Evolutionary conservation across 768 basidiomycete genomes (phyloP), one percentile per base, ranked within the genome.

Genomic region (Trametes gibbosa): DNA sequence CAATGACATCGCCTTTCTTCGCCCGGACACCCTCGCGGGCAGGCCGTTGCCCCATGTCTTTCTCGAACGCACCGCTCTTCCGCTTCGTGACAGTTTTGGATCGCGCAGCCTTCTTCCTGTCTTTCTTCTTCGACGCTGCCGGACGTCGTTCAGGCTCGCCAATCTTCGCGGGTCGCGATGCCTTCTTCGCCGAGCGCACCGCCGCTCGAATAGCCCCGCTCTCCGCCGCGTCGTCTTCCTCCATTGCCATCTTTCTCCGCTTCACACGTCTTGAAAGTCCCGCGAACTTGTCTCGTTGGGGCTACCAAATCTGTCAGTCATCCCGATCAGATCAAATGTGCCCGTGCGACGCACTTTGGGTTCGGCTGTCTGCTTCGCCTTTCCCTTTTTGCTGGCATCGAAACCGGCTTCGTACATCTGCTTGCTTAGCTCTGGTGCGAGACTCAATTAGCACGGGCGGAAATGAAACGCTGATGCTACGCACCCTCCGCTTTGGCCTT

Each of bases 251-350:
- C 75, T 95, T 97, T 67, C 94, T 81, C 58, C 96, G 81, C 71
- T 97, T 98, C 50, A 81, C 85, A 68, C 81, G 86, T 59, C 96
- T 84, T n/a, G 94, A 88, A 12, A 98, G 80, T 10, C 95, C 95
- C 7, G 89, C 79, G 60, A 84, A 82, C 63, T 86, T 88, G 65
- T 91, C 89, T 64, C 89, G 81, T 71, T 88, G 89, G 17, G 84
- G 84, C 89, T 91, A 68, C 41, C 23, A 56, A 37, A 55, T 32
- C 34, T 14, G 47, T 56, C 47, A 34, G 46, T 62, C 51, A 40
- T 29, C 50, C 55, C 39, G 54, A 34, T 24, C 56, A 48, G 45
- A 59, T 47, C 39, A 35, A 55, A 27, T 27, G 19, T n/a, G 37
- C 4, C 34, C 37, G 37, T 14, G 47, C 40, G 43, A 59, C 66